Evolutionary conservation across 2,329 filamentous ascomycete genomes (phyloP).

Genomic region (Epicoccum sorghinum): DNA sequence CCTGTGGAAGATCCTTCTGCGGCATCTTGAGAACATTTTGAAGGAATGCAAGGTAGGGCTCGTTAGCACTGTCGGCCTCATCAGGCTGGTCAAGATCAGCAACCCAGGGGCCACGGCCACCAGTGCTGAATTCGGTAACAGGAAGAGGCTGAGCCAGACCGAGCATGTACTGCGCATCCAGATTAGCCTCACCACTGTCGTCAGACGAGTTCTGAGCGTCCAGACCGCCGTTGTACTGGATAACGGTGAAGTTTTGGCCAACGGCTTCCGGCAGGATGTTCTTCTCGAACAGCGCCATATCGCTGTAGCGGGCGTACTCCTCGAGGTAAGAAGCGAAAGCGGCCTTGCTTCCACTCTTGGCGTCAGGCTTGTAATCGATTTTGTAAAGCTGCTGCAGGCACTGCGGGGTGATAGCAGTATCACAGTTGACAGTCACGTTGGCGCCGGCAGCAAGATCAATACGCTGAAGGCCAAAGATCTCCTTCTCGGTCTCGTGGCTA

Average conservation of each 20-base stretch:
- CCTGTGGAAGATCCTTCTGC: conserved; percentile 61
- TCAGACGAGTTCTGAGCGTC: conserved; percentile 30
- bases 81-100: conserved; percentile 54
- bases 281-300: conserved; percentile 52
- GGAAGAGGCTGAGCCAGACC: conserved; percentile 60
- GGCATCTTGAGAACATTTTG: conserved; percentile 61
- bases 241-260: conserved; percentile 52
- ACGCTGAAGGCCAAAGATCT: conserved; percentile 23
- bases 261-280: conserved; percentile 46
- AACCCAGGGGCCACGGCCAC: conserved; percentile 60
- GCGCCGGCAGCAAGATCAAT: conserved; percentile 17
- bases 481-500: conserved; percentile 25
- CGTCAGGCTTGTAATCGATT: conserved; percentile 54
- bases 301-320: conserved; percentile 56
- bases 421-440: conserved; percentile 26
- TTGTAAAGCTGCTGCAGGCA: conserved; percentile 60
- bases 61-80: conserved; percentile 60
- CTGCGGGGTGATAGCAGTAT: conserved; percentile 50
- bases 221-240: conserved; percentile 33
- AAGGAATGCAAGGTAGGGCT: conserved; percentile 70
- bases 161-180: conserved; percentile 67
- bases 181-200: conserved; percentile 60
- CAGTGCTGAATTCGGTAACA: conserved; percentile 64
- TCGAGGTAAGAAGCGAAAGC: conserved; percentile 61
- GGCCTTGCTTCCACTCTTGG: conserved; percentile 55